A percentile compares a stretch with the other conserved stretches of the same genome.
phyloP scores from a whole-genome alignment of 1,284 basidiomycete species.

The Singerocomus inundabilis region DNA sequence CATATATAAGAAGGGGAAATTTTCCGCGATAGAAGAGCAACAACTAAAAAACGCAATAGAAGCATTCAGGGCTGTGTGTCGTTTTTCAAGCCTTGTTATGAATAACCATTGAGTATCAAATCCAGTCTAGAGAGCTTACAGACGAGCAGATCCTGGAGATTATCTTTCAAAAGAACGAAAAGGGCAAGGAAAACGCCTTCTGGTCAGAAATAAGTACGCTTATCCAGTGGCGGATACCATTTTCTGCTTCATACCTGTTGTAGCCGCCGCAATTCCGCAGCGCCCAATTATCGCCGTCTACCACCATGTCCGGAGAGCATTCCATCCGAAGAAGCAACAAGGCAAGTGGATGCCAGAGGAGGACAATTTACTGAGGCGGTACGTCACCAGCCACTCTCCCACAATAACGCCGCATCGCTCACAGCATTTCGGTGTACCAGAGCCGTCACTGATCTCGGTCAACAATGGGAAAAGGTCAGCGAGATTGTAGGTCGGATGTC shows the following conservation, averaged over 20 bases:
- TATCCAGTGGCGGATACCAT: background rate
- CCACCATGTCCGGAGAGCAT: constrained; percentile 68
- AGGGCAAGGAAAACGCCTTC: constrained; percentile 59
- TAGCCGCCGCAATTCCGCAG: constrained; percentile 66
- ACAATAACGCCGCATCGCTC: constrained; percentile 1
- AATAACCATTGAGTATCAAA: constrained; percentile 7
- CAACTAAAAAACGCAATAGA: constrained; percentile 64
- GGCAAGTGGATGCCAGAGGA: constrained; percentile 72
- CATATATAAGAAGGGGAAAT: constrained; percentile 82
- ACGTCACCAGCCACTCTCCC: constrained; percentile 23
- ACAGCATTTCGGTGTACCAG: constrained; percentile 35
- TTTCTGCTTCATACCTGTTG: constrained; percentile 7
- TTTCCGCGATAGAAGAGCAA: constrained; percentile 71
- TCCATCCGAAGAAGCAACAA: constrained; percentile 64
- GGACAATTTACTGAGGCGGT: constrained; percentile 66
- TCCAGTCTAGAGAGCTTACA: constrained; percentile 47
- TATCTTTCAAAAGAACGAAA: constrained; percentile 65
- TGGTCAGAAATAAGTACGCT: constrained; percentile 75
- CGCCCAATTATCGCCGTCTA: constrained; percentile 81
- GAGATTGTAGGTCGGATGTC: constrained; percentile 66
- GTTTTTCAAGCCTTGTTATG: constrained; percentile 1
- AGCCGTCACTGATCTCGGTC: constrained; percentile 67
- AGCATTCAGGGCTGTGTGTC: constrained; percentile 55
- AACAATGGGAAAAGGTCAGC: constrained; percentile 77
- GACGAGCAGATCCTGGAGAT: constrained; percentile 56